Base-by-base conservation (phyloP, 2,329 filamentous ascomycete genomes). In the Penicillium sp. region DNA sequence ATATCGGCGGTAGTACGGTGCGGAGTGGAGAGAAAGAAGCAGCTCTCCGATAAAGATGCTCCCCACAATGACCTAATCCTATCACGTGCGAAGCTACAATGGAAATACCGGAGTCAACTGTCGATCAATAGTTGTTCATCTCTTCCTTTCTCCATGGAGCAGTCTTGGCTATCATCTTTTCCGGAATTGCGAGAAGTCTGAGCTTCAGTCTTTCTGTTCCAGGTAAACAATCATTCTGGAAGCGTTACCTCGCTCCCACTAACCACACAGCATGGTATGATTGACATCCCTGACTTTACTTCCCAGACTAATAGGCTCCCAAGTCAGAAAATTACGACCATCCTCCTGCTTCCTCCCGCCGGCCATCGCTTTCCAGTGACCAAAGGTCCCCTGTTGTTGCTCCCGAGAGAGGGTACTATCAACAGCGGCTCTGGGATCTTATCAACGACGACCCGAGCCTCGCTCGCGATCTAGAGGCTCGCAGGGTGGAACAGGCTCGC, bases 311-410 rank as follows among this genome's bases (percentile, higher is more conserved):
- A 40, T 12, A 40, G 9, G 9, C 37, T 15, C 49, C 33, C 60
- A 60, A 79, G 76, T 75, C 77, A 55, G 73, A 72, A 49, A 76
- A 75, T 54, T 73, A 75, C 68, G 74, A 76, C 63, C 70, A 73
- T 57, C 74, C 75, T 51, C 71, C 72, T 51, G 74, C 73, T 50
- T 74, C 72, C 52, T 58, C 57, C 20, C 69, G 65, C 37, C 67
- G 67, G 53, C 53, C 61, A 29, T 55, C 67, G 57, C 65, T 65
- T 46, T 15, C 53, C 7, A 41, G 57, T 59, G 60, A 58, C 53
- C 44, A 14, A 26, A 35, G 26, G 22, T 18, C 48, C 11, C 20
- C 44, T 48, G 15, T 11, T 20, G 3, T 41, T 29, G 25, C 22
- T 22, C 18, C 27, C 11, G 9, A 15, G 6, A 31, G 40, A 25